These are phyloP conservation scores for Tricholoma furcatifolium DNA, from an alignment of 768 basidiomycete genomes.

Conservation along the genomic window DNA sequence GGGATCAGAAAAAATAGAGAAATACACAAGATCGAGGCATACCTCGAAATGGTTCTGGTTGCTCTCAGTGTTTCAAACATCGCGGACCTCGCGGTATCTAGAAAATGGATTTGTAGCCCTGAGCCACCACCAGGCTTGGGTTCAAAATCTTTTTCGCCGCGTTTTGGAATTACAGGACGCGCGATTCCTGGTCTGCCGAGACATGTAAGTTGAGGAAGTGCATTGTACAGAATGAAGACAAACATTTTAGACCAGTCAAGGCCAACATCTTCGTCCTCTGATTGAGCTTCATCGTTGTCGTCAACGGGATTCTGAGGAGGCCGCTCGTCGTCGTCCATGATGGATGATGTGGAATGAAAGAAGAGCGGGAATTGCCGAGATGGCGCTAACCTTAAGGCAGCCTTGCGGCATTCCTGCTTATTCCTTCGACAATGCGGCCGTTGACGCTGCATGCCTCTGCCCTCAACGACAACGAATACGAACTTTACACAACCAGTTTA, in stretches of 20 bases:
- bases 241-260: conserved; percentile 84
- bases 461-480: conserved; percentile 71
- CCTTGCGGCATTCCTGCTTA: neutral
- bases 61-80: conserved; percentile 84
- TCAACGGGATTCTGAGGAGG: neutral
- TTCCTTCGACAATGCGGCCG: conserved; percentile 45
- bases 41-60: conserved; percentile 77
- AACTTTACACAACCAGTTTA: conserved; percentile 61
- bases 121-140: conserved; percentile 68
- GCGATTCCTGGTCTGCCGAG: conserved; percentile 34
- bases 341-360: neutral
- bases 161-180: conserved; percentile 84
- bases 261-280: conserved; percentile 66
- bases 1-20: conserved; percentile 3
- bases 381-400: neutral
- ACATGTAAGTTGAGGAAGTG: conserved; percentile 11
- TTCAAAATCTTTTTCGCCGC: conserved; percentile 98
- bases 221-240: conserved; percentile 16
- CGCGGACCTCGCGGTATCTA: conserved; percentile 77
- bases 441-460: conserved; percentile 74
- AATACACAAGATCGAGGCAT: neutral
- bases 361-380: conserved; percentile 8
- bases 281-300: conserved; percentile 43
- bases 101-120: conserved; percentile 74
- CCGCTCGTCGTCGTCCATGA: conserved; percentile 10